Evolutionary conservation across 495 filamentous ascomycete genomes (phyloP).

Genomic region (Xylona heveae): DNA sequence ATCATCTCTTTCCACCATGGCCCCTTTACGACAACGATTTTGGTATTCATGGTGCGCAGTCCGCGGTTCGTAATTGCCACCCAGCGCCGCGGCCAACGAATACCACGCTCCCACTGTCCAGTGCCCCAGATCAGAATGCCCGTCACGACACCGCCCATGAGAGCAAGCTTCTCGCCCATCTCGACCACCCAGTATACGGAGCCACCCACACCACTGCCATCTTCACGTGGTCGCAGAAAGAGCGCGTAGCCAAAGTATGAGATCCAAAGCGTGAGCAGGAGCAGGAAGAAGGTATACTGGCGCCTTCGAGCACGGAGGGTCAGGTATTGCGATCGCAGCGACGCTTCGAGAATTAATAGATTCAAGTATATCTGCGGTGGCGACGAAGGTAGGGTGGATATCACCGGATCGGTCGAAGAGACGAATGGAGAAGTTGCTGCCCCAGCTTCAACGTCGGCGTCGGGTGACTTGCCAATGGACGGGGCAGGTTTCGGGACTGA

Average conservation of each 20-base stretch:
- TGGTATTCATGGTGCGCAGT: constrained; percentile 79
- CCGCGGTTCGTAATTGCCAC: constrained; percentile 74
- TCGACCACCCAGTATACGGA: constrained; percentile 92
- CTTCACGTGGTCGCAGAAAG: constrained; percentile 75
- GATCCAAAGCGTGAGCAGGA: constrained; percentile 58
- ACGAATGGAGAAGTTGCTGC: constrained; percentile 18
- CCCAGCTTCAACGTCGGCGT: constrained; percentile 7
- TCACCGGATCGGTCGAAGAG: constrained; percentile 42
- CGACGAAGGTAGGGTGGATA: constrained; percentile 65
- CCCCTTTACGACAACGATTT: constrained; percentile 72
- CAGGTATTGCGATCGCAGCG: constrained; percentile 80
- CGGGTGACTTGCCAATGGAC: constrained; percentile 5
- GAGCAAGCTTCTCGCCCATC: constrained; percentile 64
- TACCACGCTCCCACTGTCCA: constrained; percentile 83
- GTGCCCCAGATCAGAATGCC: constrained; percentile 74
- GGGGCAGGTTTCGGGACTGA: constrained; percentile 12
- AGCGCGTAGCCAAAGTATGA: constrained; percentile 66
- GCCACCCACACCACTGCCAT: constrained; percentile 75
- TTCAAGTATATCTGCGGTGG: constrained; percentile 98
- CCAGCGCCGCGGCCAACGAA: constrained; percentile 87
- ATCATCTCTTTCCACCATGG: constrained; percentile 62
- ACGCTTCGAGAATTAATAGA: constrained; percentile 88
- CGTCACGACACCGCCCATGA: constrained; percentile 71
- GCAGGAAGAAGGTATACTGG: constrained; percentile 87
- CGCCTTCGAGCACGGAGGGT: constrained; percentile 69